Evolutionary conservation across 495 filamentous ascomycete genomes (phyloP).

Genomic region (Aspergillus taichungensis): DNA sequence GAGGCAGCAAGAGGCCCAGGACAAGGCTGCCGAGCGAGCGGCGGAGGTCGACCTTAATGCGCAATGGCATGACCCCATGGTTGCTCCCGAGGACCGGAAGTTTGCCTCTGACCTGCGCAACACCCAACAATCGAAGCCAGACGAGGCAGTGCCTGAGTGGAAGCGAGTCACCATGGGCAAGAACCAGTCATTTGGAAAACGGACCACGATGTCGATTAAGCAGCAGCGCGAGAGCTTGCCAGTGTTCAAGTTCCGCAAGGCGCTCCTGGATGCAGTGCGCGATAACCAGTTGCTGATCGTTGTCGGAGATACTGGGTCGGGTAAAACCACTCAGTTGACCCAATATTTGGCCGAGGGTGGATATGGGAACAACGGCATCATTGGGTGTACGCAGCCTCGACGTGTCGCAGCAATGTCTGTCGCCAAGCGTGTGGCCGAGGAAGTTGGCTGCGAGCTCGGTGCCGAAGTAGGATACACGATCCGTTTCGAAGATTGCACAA

Average conservation of each 20-base stretch:
- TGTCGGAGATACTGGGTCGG: constrained; percentile 93
- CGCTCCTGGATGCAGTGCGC: constrained; percentile 77
- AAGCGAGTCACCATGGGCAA: constrained; percentile 76
- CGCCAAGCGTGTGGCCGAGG: constrained; percentile 91
- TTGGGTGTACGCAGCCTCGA: constrained; percentile 94
- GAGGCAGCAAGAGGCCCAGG: constrained; percentile 78
- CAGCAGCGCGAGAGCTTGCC: constrained; percentile 87
- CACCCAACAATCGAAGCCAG: constrained; percentile 43
- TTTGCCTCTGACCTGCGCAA: constrained; percentile 79
- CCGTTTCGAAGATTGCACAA: constrained; percentile 92
- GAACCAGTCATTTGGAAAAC: constrained; percentile 73
- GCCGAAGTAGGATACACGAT: constrained; percentile 96
- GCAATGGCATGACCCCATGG: constrained; percentile 97
- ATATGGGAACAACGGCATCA: constrained; percentile 81
- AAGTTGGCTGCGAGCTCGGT: constrained; percentile 86
- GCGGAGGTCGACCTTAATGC: constrained; percentile 75
- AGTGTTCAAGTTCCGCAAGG: constrained; percentile 81
- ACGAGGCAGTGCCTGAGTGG: constrained; percentile 81
- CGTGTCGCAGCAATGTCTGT: constrained; percentile 97
- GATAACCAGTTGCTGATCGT: constrained; percentile 92
- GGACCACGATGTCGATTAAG: constrained; percentile 89
- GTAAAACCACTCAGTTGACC: constrained; percentile 94
- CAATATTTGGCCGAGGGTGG: constrained; percentile 93
- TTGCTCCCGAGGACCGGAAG: constrained; percentile 67
- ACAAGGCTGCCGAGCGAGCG: constrained; percentile 69